These are phyloP conservation scores for Oryza coarctata DNA, from an alignment of 176 grass and related monocot genomes.

Conservation along the genomic window DNA sequence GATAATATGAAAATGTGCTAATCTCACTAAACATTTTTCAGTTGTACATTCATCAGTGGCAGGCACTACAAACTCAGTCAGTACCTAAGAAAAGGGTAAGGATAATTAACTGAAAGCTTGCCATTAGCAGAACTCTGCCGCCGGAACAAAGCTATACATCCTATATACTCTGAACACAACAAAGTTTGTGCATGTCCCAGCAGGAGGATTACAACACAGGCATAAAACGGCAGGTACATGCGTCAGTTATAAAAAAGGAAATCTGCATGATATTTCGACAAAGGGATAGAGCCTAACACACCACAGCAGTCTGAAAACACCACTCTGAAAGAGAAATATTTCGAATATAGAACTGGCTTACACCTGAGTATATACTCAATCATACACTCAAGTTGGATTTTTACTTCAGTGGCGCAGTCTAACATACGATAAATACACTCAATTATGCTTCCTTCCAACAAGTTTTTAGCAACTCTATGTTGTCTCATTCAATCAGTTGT, in stretches of 20 bases:
- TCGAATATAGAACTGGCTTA: slow-evolving; percentile 32
- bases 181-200: slow-evolving; percentile 26
- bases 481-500: slow-evolving; percentile 40
- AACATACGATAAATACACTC: slow-evolving; percentile 43
- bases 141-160: slow-evolving; percentile 23
- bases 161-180: slow-evolving; percentile 35
- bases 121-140: neutral
- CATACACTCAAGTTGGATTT: slow-evolving; percentile 28
- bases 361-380: slow-evolving; percentile 30
- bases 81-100: neutral
- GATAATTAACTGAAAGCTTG: neutral
- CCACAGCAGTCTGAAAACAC: slow-evolving; percentile 31
- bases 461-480: neutral
- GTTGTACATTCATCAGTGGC: neutral
- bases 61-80: neutral
- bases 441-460: slow-evolving; percentile 32
- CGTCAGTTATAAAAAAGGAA: slow-evolving; percentile 32
- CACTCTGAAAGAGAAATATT: slow-evolving; percentile 30
- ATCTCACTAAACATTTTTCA: neutral
- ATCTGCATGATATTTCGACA: slow-evolving; percentile 28
- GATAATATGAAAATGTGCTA: neutral
- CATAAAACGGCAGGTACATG: slow-evolving; percentile 21
- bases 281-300: slow-evolving; percentile 35
- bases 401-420: slow-evolving; percentile 33
- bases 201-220: slow-evolving; percentile 32